phyloP scores from a whole-genome alignment of 148 eudicot species.

The Fagopyrum tataricum region DNA sequence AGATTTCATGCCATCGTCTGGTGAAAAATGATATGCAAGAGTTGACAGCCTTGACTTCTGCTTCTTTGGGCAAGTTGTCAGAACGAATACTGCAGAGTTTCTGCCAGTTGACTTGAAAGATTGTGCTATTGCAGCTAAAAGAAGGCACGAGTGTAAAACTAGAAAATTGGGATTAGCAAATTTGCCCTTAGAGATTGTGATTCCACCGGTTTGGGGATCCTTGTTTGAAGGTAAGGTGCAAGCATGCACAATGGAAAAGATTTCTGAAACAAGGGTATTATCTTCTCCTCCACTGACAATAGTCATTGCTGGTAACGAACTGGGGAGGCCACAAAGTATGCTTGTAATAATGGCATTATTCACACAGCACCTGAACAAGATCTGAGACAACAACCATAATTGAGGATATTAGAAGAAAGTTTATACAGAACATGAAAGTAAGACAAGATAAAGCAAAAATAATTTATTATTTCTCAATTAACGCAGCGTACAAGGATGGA shows the following conservation, averaged over 20 bases:
- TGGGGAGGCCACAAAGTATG: constrained; percentile 84
- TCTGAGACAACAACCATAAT: constrained; percentile 37
- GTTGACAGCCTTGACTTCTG: constrained; percentile 77
- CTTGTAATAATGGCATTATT: constrained; percentile 49
- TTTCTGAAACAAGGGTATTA: constrained; percentile 82
- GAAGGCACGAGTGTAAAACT: constrained; percentile 59
- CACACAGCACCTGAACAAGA: constrained; percentile 70
- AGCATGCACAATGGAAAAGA: constrained; percentile 60
- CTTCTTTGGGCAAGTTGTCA: constrained; percentile 69
- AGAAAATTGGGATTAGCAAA: constrained; percentile 46
- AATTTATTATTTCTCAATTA: neutral
- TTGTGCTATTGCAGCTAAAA: constrained; percentile 75
- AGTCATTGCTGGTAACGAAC: constrained; percentile 75
- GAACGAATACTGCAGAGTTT: constrained; percentile 65
- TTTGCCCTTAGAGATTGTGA: constrained; percentile 40
- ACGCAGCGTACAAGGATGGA: neutral
- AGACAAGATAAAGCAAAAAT: neutral
- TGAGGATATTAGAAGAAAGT: neutral
- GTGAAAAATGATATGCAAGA: constrained; percentile 74
- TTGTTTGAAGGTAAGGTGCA: constrained; percentile 52
- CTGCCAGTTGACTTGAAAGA: constrained; percentile 78
- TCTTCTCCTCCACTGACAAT: constrained; percentile 95
- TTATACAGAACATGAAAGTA: neutral
- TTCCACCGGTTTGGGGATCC: constrained; percentile 49
- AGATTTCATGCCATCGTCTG: constrained; percentile 51